These are phyloP conservation scores for Boletellus sp. DNA, from an alignment of 768 basidiomycete species.

Conservation along the genomic window DNA sequence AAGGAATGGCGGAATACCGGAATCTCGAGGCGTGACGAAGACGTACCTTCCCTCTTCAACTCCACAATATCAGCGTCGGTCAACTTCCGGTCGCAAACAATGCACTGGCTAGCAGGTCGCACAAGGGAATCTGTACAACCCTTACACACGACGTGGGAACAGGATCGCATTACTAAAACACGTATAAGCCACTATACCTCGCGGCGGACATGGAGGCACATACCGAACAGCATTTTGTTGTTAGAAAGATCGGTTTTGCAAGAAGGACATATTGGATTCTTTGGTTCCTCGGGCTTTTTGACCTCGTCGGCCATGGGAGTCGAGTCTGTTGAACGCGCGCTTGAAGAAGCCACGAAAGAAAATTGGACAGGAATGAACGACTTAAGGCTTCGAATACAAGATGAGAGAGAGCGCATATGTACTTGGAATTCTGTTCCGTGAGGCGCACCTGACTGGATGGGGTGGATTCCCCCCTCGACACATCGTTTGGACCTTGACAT, in stretches of 20 bases:
- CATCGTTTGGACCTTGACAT: constrained; percentile 83
- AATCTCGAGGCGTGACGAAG: neutral
- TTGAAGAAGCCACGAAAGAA: constrained; percentile 43
- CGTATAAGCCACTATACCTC: neutral
- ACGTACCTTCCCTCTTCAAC: constrained; percentile 81
- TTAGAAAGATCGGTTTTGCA: constrained; percentile 87
- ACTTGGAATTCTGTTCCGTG: neutral
- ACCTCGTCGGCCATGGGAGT: constrained; percentile 34
- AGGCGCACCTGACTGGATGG: constrained; percentile 72
- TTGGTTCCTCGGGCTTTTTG: constrained; percentile 50
- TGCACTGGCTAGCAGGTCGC: constrained; percentile 72
- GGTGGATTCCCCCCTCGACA: constrained; percentile 79
- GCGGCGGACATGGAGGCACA: constrained; percentile 25
- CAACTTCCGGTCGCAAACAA: constrained; percentile 73
- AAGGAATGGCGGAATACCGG: neutral
- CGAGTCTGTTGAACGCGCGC: constrained; percentile 37
- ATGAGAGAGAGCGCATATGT: neutral
- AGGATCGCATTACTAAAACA: constrained; percentile 69
- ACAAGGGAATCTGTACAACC: constrained; percentile 89
- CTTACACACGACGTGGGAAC: constrained; percentile 89
- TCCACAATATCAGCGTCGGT: constrained; percentile 74
- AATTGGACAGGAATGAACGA: constrained; percentile 80
- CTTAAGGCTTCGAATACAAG: constrained; percentile 58
- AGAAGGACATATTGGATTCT: constrained; percentile 75
- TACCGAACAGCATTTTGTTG: constrained; percentile 65